Evolutionary conservation across 73 alveolate genomes (phyloP), one percentile per base, ranked within the genome.

Genomic region (Paramecium sexaurelia): DNA sequence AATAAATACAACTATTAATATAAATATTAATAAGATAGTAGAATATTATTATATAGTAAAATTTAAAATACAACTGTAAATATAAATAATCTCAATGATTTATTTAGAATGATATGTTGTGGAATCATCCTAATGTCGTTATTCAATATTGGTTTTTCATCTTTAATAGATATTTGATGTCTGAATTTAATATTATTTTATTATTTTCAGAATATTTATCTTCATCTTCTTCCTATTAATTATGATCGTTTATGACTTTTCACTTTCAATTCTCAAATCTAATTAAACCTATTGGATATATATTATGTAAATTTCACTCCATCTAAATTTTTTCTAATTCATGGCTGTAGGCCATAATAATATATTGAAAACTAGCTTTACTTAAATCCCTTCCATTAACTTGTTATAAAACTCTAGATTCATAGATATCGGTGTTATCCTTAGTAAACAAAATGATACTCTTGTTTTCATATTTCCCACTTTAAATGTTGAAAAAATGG

Each of bases 401-500:
- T 78, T 78, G 19, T 24, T 39, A 78, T 78, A 73, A 61, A 78
- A 78, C 19, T 78, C 90, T 40, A 75, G 90, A 78, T 78, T 78
- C 90, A 78, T 78, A 11, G 90, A 78, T 19, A 75, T 73, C 19
- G 90, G 90, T 17, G 45, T 22, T 24, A 78, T 78, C 8, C 55
- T 11, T 5, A 75, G 90, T 26, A 78, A 78, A 78, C 90, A 78
- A 43, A 78, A 78, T 0, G 90, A 78, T 26, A 78, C 15, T 41
- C 87, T 67, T 5, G 87, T 40, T 78, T 78, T 75, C 2, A 39
- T 43, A 17, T 71, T 39, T 6, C 47, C 73, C 11, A 88, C 9
- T 88, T 39, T 86, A 22, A 87, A 88, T 39, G 91, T 69, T 24
- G 94, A 91, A 43, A 88, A 88, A 26, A 88, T 88, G 61, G 85